Conservation (phyloP, 768 basidiomycete species). For the Peribolospora baueri region DNA sequence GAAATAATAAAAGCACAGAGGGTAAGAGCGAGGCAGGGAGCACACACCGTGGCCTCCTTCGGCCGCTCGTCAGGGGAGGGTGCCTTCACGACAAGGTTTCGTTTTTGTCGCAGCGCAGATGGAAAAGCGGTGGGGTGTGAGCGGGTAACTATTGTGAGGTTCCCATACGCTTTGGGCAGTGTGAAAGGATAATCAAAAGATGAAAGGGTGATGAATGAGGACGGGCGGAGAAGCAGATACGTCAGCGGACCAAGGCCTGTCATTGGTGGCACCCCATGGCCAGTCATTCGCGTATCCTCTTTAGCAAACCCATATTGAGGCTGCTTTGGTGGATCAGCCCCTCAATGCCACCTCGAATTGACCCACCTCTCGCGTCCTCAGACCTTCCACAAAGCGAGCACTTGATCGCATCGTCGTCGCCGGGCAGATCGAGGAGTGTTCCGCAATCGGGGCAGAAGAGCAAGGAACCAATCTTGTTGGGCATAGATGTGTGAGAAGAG, state of each 20-base stretch:
- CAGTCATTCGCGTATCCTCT: too few species aligned
- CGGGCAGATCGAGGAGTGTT: conserved; percentile 63
- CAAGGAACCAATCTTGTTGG: conserved; percentile 43
- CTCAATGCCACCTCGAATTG: neutral
- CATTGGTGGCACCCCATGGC: neutral
- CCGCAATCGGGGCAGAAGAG: conserved; percentile 88
- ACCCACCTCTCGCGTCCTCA: conserved; percentile 73
- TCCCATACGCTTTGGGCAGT: conserved; percentile 50
- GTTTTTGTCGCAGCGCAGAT: conserved; percentile 60
- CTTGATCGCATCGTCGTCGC: conserved; percentile 42
- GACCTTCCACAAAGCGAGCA: conserved; percentile 75
- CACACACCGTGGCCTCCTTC: conserved; percentile 20
- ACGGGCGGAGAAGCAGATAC: neutral
- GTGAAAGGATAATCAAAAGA: too few species aligned
- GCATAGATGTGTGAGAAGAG: neutral
- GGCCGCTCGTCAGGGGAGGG: conserved; percentile 21
- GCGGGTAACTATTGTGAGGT: conserved; percentile 63
- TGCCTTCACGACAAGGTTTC: conserved; percentile 53
- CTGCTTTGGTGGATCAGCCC: too few species aligned
- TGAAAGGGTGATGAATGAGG: neutral
- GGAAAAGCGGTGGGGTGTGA: conserved; percentile 92
- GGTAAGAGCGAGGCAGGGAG: conserved; percentile 16
- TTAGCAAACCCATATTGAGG: too few species aligned
- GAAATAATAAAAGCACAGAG: neutral
- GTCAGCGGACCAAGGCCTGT: neutral